These are phyloP conservation scores for Aspergillus clavatus DNA, from an alignment of 2,329 filamentous ascomycete species.

Conservation along the genomic window DNA sequence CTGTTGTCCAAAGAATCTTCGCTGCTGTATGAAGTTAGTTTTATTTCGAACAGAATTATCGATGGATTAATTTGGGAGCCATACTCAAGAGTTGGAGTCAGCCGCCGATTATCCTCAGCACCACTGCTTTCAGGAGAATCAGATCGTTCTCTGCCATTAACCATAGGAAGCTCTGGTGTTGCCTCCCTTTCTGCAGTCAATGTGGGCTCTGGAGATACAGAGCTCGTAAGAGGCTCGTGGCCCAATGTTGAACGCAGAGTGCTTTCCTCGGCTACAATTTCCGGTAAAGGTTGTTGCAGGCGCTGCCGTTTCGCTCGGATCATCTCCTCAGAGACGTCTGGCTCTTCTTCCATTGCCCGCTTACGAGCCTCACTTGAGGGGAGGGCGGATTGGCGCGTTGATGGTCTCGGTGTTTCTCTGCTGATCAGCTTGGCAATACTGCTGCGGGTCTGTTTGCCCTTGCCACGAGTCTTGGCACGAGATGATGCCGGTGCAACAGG, in stretches of 20 bases:
- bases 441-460: constrained; percentile 23
- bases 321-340: constrained; percentile 24
- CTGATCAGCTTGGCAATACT: constrained; percentile 23
- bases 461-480: constrained; percentile 11
- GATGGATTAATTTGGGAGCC: background rate
- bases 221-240: constrained; percentile 8
- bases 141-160: constrained; percentile 10
- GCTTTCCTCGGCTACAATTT: constrained; percentile 21
- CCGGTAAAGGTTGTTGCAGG: constrained; percentile 19
- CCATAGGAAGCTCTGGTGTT: background rate
- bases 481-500: constrained; percentile 6
- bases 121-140: constrained; percentile 20
- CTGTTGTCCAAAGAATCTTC: constrained; percentile 61
- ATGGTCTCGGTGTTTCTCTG: constrained; percentile 11
- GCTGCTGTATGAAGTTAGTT: constrained; percentile 17
- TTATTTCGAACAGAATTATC: background rate
- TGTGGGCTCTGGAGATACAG: constrained; percentile 9
- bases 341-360: constrained; percentile 25
- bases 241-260: constrained; percentile 22
- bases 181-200: background rate
- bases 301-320: constrained; percentile 24
- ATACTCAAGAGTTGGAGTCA: constrained; percentile 13
- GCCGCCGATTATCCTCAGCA: constrained; percentile 21
- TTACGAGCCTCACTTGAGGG: constrained; percentile 25
- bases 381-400: constrained; percentile 13